Evolutionary conservation across 495 filamentous ascomycete species (phyloP), one percentile per base, ranked within the genome.

Genomic region (Penicillium egyptiacum): DNA sequence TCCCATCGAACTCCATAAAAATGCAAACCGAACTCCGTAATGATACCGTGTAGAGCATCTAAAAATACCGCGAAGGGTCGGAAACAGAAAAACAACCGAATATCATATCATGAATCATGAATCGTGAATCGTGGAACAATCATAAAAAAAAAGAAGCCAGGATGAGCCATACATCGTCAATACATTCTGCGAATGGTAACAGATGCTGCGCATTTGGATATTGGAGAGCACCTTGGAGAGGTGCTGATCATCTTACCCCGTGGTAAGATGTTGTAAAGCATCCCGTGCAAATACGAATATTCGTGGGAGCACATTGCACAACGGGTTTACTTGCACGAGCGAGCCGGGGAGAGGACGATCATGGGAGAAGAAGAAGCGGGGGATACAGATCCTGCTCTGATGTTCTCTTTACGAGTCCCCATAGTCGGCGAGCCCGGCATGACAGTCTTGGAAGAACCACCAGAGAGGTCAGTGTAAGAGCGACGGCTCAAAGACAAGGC

Each of bases 301-400:
- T 19, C 50, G 7, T 17, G 37, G 19, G 8, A 33, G 39, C 23
- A 22, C 9, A 33, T 22, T 23, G 22, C 16, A 41, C 33, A 1
- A 12, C n/a, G 4, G 14, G 17, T 10, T 53, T 19, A 67, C 19
- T 55, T 53, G 33, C 59, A 67, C 20, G 65, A 65, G 23, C 59
- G 53, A 12, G 69, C 57, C 6, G 64, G 60, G 2, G 53, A 56
- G n/a, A 66, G 44, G 23, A 66, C 35, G n/a, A 72, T 56, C 59
- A 71, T 65, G 52, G 68, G 69, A 5, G 74, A 69, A 1, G 70
- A 65, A 28, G 70, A 65, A 37, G 67, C 58, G 4, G 73, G 74
- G 17, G 75, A 77, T 31, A 70, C 47, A 16, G 72, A 76, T 2
- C 61, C 66, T 4, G 70, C 61, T 50, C 66, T 70, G 56, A 66